Base-by-base conservation (phyloP, 768 basidiomycete species). In the Mycena latifolia region DNA sequence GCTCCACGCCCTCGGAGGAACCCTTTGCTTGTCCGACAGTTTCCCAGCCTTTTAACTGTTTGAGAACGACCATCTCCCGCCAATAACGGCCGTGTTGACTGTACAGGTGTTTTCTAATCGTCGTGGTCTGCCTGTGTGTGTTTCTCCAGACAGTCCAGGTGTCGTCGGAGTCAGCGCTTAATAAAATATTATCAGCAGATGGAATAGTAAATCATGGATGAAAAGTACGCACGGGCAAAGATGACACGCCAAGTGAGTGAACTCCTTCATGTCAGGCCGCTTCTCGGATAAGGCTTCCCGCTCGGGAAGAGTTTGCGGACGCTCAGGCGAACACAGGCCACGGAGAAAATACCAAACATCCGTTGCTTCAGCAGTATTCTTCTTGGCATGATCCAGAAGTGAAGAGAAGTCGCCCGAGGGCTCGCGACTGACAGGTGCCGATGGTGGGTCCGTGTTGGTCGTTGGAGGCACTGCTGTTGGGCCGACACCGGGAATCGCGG, bases 281-380 rank as follows among this genome's bases (percentile, higher is more conserved):
- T 55, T 39, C 20, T 25, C 39, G 6, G 54, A 55, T 22, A 28
- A 3, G 2, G 22, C 9, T 18, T 55, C 54, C 12, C 24, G 35
- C 22, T 39, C 54, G 3, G 54, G 54, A 9, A 55, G 31, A 2
- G 54, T 39, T 43, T 39, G 39, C 9, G 54, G 54, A 6, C 37
- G 35, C 22, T 24, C 54, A 22, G 37, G 3, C 1, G 35, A 25
- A 18, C 1, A 1, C 15, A 55, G 37, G n/a, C 37, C 37, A 12
- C 54, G 54, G 17, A 55, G 24, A 18, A 55, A 55, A 25, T 39
- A 55, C 54, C 54, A 55, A 24, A 55, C 54, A 12, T 55, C 52
- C 14, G 29, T n/a, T 4, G 52, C 52, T 27, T 53, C 52, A 20
- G 52, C 33, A 11, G 52, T 53, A 22, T n/a, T 53, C 31, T 53